Evolutionary conservation across 805 yeast genomes (phyloP).

Genomic region (Pichia membranifaciens): DNA sequence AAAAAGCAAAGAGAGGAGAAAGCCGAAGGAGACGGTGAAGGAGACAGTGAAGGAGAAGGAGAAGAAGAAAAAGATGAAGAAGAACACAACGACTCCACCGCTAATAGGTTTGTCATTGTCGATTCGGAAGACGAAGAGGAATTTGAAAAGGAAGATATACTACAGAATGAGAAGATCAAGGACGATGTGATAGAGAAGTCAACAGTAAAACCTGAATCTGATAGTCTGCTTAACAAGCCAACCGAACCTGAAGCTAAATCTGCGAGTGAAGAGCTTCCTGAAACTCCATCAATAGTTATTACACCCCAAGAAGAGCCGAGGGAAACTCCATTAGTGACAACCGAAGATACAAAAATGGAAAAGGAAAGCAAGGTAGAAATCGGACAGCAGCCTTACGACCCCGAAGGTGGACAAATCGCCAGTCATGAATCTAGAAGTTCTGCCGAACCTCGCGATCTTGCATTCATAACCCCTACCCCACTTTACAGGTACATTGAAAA

Average conservation of each 20-base stretch:
- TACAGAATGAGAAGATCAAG: no score
- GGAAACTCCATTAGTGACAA: not conserved
- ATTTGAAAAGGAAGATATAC: not conserved
- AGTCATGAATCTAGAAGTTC: not conserved
- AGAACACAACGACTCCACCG: not conserved
- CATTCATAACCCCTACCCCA: constrained; percentile 2
- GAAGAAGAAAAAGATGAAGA: not conserved
- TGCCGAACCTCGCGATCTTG: not conserved
- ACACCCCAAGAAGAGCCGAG: no score
- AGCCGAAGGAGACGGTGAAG: not conserved
- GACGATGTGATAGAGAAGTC: no score
- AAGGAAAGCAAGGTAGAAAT: not conserved
- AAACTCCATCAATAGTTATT: no score
- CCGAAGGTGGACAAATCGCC: not conserved
- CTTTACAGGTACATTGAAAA: constrained; percentile 9
- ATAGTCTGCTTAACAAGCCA: no score
- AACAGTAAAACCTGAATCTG: no score
- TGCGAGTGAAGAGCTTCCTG: no score
- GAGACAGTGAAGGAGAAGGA: not conserved
- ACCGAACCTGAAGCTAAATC: no score
- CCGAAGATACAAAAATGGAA: not conserved
- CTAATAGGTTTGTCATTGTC: not conserved
- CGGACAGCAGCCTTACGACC: not conserved
- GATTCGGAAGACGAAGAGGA: constrained; percentile 5
- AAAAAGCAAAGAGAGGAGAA: no score